Evolutionary conservation across 345 rosid species (phyloP).

Genomic region (Geranium brycei): DNA sequence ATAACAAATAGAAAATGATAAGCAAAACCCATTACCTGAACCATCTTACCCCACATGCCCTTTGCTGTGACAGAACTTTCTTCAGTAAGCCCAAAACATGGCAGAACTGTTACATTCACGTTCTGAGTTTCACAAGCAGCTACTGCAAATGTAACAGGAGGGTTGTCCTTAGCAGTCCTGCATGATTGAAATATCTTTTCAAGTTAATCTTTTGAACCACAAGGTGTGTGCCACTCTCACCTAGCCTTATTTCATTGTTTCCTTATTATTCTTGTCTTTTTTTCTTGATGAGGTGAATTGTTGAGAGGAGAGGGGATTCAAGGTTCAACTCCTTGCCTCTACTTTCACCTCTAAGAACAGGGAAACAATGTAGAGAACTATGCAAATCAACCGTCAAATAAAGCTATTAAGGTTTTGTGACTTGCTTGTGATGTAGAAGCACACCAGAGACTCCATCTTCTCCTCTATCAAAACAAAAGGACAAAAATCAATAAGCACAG

Average conservation of each 20-base stretch:
- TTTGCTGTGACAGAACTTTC: slow-evolving; percentile 61
- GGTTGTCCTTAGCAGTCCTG: slow-evolving; percentile 87
- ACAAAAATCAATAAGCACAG: slow-evolving; percentile 9
- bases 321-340: slow-evolving; percentile 4
- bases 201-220: neutral
- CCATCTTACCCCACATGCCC: slow-evolving; percentile 74
- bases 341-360: slow-evolving; percentile 18
- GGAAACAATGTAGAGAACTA: slow-evolving; percentile 36
- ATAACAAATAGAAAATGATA: neutral
- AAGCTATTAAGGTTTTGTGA: slow-evolving; percentile 61
- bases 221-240: neutral
- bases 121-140: slow-evolving; percentile 98
- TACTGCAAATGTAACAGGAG: slow-evolving; percentile 91
- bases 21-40: slow-evolving; percentile 33
- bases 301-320: neutral
- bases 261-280: no score
- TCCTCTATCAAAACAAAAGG: slow-evolving; percentile 38
- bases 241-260: no score
- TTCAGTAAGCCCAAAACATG: slow-evolving; percentile 85
- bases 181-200: slow-evolving; percentile 5
- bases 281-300: neutral
- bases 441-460: slow-evolving; percentile 96
- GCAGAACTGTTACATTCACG: slow-evolving; percentile 76
- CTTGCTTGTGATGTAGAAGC: slow-evolving; percentile 99
- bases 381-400: slow-evolving; percentile 69